Conservation (phyloP, 805 yeast species). For the Yarrowia sp. region DNA sequence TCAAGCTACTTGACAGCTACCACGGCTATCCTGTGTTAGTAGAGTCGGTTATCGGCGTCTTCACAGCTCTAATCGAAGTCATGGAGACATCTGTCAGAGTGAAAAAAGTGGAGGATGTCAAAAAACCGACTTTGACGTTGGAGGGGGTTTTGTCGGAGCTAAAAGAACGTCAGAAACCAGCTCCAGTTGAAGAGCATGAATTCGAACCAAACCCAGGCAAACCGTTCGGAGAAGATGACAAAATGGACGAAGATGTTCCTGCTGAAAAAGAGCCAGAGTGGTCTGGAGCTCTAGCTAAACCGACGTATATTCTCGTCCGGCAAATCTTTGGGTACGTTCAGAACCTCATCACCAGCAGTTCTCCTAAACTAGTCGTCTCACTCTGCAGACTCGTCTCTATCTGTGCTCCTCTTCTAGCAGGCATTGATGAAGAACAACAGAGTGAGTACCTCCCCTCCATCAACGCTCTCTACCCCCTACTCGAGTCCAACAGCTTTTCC, state of each 20-base stretch:
- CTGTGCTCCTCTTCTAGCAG: constrained; percentile 53
- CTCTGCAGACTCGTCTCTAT: constrained; percentile 51
- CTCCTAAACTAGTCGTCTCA: constrained; percentile 54
- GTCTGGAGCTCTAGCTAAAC: constrained; percentile 64
- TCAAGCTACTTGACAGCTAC: constrained; percentile 74
- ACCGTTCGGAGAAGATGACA: constrained; percentile 26
- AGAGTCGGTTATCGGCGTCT: constrained; percentile 70
- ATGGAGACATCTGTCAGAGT: constrained; percentile 25
- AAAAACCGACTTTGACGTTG: constrained; percentile 28
- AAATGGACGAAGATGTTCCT: constrained; percentile 27
- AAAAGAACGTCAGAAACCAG: constrained; percentile 27
- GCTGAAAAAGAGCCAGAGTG: constrained; percentile 45
- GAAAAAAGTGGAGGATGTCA: constrained; percentile 27
- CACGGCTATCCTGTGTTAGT: constrained; percentile 77
- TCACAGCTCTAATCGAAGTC: constrained; percentile 38
- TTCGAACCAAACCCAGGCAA: constrained; percentile 35
- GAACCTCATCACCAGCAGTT: constrained; percentile 63
- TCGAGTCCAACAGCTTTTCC: constrained; percentile 38
- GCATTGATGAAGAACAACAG: constrained; percentile 42
- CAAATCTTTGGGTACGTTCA: constrained; percentile 69
- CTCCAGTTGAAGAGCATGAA: constrained; percentile 34
- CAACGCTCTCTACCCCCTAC: constrained; percentile 54
- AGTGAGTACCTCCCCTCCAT: constrained; percentile 47
- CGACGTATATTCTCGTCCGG: constrained; percentile 56
- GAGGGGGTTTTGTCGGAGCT: constrained; percentile 14